A percentile compares a stretch with the other conserved stretches of the same genome.
Conservation (phyloP, 2,329 filamentous ascomycete species). For the Neonectria ditissima region DNA sequence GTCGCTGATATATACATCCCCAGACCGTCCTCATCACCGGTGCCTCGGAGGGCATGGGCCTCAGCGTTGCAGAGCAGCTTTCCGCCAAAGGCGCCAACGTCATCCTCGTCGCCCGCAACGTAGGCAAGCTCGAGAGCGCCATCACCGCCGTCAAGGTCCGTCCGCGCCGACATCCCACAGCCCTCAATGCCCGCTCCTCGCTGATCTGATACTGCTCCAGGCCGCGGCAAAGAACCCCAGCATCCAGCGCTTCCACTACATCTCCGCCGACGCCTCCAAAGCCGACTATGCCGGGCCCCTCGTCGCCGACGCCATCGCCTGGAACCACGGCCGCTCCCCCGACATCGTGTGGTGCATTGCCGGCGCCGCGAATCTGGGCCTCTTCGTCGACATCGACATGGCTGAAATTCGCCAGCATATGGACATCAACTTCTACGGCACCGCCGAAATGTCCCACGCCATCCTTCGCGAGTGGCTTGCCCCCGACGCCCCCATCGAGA, state of each 20-base stretch:
- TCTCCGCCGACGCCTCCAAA: slow-evolving; percentile 83
- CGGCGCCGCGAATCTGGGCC: slow-evolving; percentile 77
- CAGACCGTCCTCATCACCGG: slow-evolving; percentile 89
- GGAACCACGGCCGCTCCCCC: slow-evolving; percentile 80
- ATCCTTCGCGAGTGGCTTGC: slow-evolving; percentile 80
- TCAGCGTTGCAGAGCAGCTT: slow-evolving; percentile 78
- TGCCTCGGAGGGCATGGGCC: slow-evolving; percentile 92
- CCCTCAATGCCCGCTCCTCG: not conserved
- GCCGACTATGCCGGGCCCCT: slow-evolving; percentile 77
- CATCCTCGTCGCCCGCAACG: slow-evolving; percentile 84
- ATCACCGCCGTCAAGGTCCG: slow-evolving; percentile 73
- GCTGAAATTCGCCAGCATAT: slow-evolving; percentile 79
- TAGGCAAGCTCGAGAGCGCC: slow-evolving; percentile 78
- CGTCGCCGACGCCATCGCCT: slow-evolving; percentile 77
- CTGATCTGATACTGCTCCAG: slow-evolving; percentile 52
- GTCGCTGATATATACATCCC: slow-evolving; percentile 15
- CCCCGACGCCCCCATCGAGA: slow-evolving; percentile 56
- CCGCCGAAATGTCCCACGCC: slow-evolving; percentile 86
- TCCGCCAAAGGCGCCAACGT: slow-evolving; percentile 87
- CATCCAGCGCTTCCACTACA: slow-evolving; percentile 83
- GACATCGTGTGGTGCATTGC: slow-evolving; percentile 95
- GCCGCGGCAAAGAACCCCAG: slow-evolving; percentile 72
- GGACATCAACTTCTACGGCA: slow-evolving; percentile 93
- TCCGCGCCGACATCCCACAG: slow-evolving; percentile 7
- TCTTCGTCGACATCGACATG: slow-evolving; percentile 81